Percentiles rank a stretch among this genome's conserved stretches.
These are phyloP conservation scores for Boletus tylopilopsis DNA, from an alignment of 768 basidiomycete genomes.

Conservation along the genomic window DNA sequence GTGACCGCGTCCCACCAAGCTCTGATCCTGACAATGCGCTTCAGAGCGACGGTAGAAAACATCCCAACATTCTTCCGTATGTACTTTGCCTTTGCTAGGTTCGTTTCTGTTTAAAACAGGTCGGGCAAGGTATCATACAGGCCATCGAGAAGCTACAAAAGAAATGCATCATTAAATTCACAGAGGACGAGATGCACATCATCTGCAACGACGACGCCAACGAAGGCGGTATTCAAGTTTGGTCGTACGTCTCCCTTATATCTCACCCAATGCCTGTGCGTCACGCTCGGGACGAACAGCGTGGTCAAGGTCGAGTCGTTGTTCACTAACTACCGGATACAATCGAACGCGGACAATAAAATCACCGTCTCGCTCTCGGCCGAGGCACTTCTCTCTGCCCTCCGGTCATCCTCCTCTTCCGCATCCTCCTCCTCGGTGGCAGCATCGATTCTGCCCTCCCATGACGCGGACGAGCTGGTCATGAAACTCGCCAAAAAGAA, in stretches of 20 bases:
- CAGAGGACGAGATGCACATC: conserved; percentile 68
- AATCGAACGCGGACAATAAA: conserved; percentile 80
- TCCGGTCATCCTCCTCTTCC: conserved; percentile 59
- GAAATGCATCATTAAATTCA: conserved; percentile 78
- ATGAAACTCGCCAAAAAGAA: conserved; percentile 88
- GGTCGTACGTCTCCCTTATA: conserved; percentile 55
- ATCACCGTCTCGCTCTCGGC: conserved; percentile 72
- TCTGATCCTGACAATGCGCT: conserved; percentile 47
- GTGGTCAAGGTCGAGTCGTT: conserved; percentile 65
- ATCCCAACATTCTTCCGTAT: conserved; percentile 53
- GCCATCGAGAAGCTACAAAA: conserved; percentile 82
- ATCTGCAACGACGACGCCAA: conserved; percentile 80
- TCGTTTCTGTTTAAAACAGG: neutral
- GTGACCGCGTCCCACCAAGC: conserved; percentile 19
- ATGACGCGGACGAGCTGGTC: conserved; percentile 62
- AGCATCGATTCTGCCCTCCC: conserved; percentile 29
- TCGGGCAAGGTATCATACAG: conserved; percentile 64
- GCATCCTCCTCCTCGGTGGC: conserved; percentile 37
- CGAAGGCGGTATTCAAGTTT: conserved; percentile 85
- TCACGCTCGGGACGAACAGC: conserved; percentile 33
- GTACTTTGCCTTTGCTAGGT: conserved; percentile 11
- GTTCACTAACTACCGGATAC: conserved; percentile 77
- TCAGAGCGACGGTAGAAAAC: conserved; percentile 57
- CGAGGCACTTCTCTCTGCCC: conserved; percentile 70
- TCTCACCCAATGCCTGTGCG: conserved; percentile 5